phyloP scores from a whole-genome alignment of 2,329 filamentous ascomycete genomes.

The Stagonosporopsis vannaccii region DNA sequence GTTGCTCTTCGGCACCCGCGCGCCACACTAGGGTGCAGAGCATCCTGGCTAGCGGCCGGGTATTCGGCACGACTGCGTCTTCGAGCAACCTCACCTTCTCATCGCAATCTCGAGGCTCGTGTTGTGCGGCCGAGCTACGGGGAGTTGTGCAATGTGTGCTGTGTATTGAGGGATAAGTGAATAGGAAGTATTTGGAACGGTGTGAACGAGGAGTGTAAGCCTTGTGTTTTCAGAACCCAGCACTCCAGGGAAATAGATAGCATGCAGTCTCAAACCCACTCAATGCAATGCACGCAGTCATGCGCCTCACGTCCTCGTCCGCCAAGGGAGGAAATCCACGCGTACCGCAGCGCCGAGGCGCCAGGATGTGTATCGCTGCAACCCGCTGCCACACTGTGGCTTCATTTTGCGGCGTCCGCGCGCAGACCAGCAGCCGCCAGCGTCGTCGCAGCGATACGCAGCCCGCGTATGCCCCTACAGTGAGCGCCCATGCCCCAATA shows the following conservation, averaged over 20 bases:
- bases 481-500: neutral
- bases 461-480: neutral
- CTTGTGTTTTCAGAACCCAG: no score
- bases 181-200: neutral
- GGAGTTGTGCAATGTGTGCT: neutral
- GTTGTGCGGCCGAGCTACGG: neutral
- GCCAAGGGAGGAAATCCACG: slow-evolving; percentile 18
- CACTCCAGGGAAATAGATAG: no score
- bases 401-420: neutral
- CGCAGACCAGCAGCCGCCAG: neutral
- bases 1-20: slow-evolving; percentile 9
- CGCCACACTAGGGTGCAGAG: slow-evolving; percentile 10
- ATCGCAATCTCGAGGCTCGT: slow-evolving; percentile 4
- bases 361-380: slow-evolving; percentile 4
- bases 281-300: slow-evolving; percentile 5
- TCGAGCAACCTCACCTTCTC: slow-evolving; percentile 16
- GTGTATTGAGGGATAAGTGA: neutral
- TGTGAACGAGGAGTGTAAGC: neutral
- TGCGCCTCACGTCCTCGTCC: slow-evolving; percentile 5
- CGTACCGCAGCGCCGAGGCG: slow-evolving; percentile 22
- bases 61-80: slow-evolving; percentile 9
- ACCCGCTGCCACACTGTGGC: slow-evolving; percentile 14
- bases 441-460: neutral
- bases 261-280: neutral
- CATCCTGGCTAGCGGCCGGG: slow-evolving; percentile 7